Evolutionary conservation across 441 rosid species (phyloP), one percentile per base, ranked within the genome.

Genomic region (Adansonia gregorii): DNA sequence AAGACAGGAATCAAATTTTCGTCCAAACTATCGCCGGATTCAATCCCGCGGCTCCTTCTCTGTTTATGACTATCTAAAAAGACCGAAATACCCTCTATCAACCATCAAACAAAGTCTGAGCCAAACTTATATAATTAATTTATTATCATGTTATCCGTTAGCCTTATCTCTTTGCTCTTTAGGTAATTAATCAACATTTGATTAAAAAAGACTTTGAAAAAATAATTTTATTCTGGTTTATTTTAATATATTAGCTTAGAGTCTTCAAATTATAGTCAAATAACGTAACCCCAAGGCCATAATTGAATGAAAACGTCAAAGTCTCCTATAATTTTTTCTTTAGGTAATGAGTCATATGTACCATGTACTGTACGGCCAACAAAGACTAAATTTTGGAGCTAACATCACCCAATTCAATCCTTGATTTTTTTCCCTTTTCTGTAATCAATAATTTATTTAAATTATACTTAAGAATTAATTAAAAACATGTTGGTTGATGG

Each of bases 181-280:
- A 11, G 78, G 46, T 51, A 64, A 41, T 19, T 66, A 10, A 66
- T 49, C 17, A 31, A 24, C 56, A 51, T 43, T 67, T 67, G 5
- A 66, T 43, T 22, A 66, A 76, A 67, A 39, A 35, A 15, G 5
- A 9, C 61, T 6, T 19, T 27, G 48, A 51, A 10, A 75, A 35
- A 35, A 35, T 35, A 17, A 1, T 2, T 35, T 35, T 35, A 35
- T 35, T 35, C 39, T 35, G 39, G n/a, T 75, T 20, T 51, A 65
- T 35, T 4, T 61, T n/a, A 61, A 61, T n/a, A 64, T 19, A 5
- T 27, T 49, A 51, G 60, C 19, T 19, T 31, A 17, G 1, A 65
- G 52, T 17, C 35, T 76, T 76, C 65, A 66, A 66, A 67, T 41
- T 52, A 14, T 6, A 41, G 58, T 76, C 79, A 67, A 76, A 54